Conservation (phyloP, 495 filamentous ascomycete species). For the Lasiosphaeria ovina region DNA sequence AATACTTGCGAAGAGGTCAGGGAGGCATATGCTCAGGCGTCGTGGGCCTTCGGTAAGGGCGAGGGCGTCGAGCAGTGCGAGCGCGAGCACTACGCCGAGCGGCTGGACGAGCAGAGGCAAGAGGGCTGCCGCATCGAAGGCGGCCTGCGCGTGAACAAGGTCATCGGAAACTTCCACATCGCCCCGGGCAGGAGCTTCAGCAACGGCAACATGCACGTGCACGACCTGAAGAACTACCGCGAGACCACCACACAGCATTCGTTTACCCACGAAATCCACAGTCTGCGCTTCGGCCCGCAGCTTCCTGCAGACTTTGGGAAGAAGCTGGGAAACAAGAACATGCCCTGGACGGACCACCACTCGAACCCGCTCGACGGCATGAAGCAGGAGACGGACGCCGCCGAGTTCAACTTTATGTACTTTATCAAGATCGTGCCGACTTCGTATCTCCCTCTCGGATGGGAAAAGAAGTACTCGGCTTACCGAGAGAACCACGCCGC, state of each 20-base stretch:
- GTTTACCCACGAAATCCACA: slow-evolving; percentile 87
- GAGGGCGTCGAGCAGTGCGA: slow-evolving; percentile 94
- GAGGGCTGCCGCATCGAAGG: slow-evolving; percentile 97
- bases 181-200: slow-evolving; percentile 92
- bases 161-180: slow-evolving; percentile 98
- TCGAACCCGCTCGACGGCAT: slow-evolving; percentile 87
- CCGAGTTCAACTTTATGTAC: slow-evolving; percentile 96
- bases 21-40: slow-evolving; percentile 82
- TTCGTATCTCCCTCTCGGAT: slow-evolving; percentile 86
- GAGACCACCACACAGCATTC: slow-evolving; percentile 68
- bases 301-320: slow-evolving; percentile 71
- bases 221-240: slow-evolving; percentile 93
- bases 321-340: slow-evolving; percentile 53
- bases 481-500: slow-evolving; percentile 40
- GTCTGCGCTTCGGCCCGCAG: slow-evolving; percentile 89
- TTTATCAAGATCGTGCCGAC: slow-evolving; percentile 98
- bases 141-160: slow-evolving; percentile 92
- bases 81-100: slow-evolving; percentile 87
- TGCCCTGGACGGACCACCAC: slow-evolving; percentile 85
- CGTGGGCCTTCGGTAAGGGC: slow-evolving; percentile 91
- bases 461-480: slow-evolving; percentile 46
- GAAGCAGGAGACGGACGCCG: slow-evolving; percentile 71
- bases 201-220: slow-evolving; percentile 92
- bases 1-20: slow-evolving; percentile 95
- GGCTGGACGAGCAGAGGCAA: slow-evolving; percentile 76